phyloP scores from a whole-genome alignment of 2,329 filamentous ascomycete genomes.

The Coniochaeta prunicola region DNA sequence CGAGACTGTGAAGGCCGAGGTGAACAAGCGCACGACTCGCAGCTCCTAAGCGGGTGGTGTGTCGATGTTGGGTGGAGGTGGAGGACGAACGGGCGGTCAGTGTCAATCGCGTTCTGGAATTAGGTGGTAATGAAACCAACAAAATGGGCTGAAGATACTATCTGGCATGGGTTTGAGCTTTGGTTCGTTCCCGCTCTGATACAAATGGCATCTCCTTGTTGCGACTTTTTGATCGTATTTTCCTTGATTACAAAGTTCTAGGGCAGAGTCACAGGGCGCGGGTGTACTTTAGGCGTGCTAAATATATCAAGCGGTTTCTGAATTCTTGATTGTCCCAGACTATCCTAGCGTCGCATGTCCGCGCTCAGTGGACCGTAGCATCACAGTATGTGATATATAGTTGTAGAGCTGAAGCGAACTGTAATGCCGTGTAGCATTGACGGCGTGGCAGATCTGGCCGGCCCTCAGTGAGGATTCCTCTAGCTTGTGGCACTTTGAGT shows the following conservation, averaged over 20 bases:
- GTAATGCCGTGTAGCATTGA: too few species aligned
- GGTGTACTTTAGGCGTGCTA: slow-evolving; percentile 1
- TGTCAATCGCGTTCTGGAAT: not conserved
- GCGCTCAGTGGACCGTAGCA: too few species aligned
- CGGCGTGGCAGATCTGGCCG: too few species aligned
- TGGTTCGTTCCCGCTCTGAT: not conserved
- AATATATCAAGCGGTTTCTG: not conserved
- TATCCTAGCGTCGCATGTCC: not conserved
- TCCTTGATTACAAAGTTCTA: not conserved
- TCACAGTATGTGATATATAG: too few species aligned
- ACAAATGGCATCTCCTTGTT: slow-evolving; percentile 1
- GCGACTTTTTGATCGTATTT: not conserved
- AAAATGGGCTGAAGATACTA: slow-evolving; percentile 6
- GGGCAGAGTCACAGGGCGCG: not conserved
- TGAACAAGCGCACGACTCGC: slow-evolving; percentile 45
- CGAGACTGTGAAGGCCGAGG: slow-evolving; percentile 71
- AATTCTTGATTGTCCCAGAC: not conserved
- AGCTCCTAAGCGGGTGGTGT: slow-evolving; percentile 28
- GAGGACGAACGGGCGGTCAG: not conserved
- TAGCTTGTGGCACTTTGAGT: too few species aligned
- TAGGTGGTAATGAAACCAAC: slow-evolving; percentile 9
- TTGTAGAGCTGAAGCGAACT: too few species aligned
- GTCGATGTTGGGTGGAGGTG: not conserved
- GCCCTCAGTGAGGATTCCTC: too few species aligned
- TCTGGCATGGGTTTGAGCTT: slow-evolving; percentile 4